phyloP scores from a whole-genome alignment of 345 rosid genomes.

The Moricandia arvensis region DNA sequence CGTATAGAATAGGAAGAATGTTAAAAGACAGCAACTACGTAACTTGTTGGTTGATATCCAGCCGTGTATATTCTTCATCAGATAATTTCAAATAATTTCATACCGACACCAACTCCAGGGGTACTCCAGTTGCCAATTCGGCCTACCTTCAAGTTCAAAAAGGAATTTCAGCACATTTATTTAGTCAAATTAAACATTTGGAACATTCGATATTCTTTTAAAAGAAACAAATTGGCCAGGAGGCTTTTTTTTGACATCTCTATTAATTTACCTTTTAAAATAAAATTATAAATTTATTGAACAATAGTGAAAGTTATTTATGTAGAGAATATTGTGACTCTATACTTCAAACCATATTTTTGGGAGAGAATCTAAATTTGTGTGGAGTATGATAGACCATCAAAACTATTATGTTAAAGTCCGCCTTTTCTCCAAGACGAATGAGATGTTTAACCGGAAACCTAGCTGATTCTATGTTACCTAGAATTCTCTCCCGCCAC shows the following conservation, averaged over 20 bases:
- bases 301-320: not conserved
- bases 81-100: constrained; percentile 14
- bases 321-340: not conserved
- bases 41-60: constrained; percentile 16
- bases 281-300: not conserved
- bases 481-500: not conserved
- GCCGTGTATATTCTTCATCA: constrained; percentile 16
- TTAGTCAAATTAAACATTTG: not conserved
- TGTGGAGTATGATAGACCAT: not conserved
- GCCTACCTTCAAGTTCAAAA: not conserved
- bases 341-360: not conserved
- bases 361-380: not conserved
- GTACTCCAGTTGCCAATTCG: constrained; percentile 26
- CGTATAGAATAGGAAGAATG: not conserved
- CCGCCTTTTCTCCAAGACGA: not conserved
- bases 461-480: not conserved
- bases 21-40: constrained; percentile 3
- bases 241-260: not conserved
- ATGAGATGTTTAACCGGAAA: not conserved
- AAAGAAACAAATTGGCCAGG: not conserved
- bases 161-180: not conserved
- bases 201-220: not conserved
- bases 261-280: not conserved
- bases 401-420: not conserved
- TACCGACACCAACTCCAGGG: constrained; percentile 21